Evolutionary conservation across 306 rosid genomes (phyloP), one percentile per base, ranked within the genome.

Genomic region (Malus sylvestris): DNA sequence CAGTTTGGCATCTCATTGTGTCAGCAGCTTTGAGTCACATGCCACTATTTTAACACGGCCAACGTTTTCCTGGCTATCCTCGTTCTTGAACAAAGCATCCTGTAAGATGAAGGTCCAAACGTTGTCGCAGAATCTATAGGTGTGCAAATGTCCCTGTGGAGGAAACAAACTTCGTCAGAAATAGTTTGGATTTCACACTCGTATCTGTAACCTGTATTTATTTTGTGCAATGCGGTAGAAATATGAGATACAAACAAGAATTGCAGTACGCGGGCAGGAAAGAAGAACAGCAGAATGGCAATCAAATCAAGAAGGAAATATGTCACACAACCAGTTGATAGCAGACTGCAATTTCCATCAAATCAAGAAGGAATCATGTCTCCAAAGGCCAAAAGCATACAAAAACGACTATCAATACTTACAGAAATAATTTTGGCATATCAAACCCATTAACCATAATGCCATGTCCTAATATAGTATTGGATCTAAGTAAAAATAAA

Each of bases 51-150:
- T 95, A 74, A 95, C 96, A 40, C 87, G 83, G 30, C 76, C 90
- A 6, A 95, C 97, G 8, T 0, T 69, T 89, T 95, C 98, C 75
- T 29, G 81, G 76, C 44, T 20, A 19, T 95, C 97, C 63, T 92
- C 98, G 32, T 72, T 85, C 89, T 95, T 92, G 23, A 92, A 87
- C 72, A 4, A 0, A 15, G 97, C 97, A 79, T 86, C 57, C 76
- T 92, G 97, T 71, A 95, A 85, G 79, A 95, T 95, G 85, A 95
- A 95, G 76, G 98, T 95, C 98, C 98, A 90, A 63, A 92, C 97
- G 70, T 95, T 95, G 89, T 95, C 91, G 74, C 97, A 92, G 83
- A 95, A 95, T 79, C 98, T 87, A 79, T 95, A 95, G 32, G 98
- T 95, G 85, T 95, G 98, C 72, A 95, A 86, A 88, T 95, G 98